Evolutionary conservation across 345 rosid species (phyloP).

Genomic region (Dovyalis caffra): DNA sequence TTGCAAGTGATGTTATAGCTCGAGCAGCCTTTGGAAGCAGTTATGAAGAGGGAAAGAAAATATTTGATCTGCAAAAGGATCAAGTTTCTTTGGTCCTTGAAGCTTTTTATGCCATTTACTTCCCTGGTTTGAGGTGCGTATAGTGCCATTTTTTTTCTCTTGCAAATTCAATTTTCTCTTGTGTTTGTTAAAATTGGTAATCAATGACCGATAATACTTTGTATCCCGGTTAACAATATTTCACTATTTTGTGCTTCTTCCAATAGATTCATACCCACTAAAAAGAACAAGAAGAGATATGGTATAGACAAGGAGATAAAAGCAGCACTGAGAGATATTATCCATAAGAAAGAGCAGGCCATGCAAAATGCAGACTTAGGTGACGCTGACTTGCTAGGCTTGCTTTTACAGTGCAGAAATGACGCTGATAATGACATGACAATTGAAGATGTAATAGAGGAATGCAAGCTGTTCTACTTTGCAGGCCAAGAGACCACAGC

Average conservation of each 20-base stretch:
- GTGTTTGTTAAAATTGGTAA: not conserved
- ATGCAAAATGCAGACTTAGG: constrained; percentile 25
- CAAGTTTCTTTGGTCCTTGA: constrained; percentile 30
- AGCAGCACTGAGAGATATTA: constrained; percentile 27
- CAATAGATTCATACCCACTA: constrained; percentile 47
- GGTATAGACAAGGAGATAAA: constrained; percentile 35
- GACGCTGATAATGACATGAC: constrained; percentile 28
- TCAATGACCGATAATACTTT: too few species aligned
- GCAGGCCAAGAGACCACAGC: constrained; percentile 68
- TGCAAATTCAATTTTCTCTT: not conserved
- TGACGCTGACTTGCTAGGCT: constrained; percentile 41
- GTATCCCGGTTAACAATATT: too few species aligned
- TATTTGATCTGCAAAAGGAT: constrained; percentile 44
- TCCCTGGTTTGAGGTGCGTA: constrained; percentile 52
- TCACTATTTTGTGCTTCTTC: too few species aligned
- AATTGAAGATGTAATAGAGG: constrained; percentile 48
- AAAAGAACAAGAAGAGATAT: constrained; percentile 47
- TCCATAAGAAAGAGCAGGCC: constrained; percentile 32
- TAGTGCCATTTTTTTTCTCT: not conserved
- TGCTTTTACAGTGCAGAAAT: constrained; percentile 33
- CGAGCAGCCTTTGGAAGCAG: constrained; percentile 53
- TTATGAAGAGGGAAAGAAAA: constrained; percentile 51
- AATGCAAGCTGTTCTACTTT: constrained; percentile 52
- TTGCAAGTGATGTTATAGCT: constrained; percentile 44
- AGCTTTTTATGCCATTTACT: constrained; percentile 35